Percentiles rank a stretch among this genome's conserved stretches.
Conservation (phyloP, 805 yeast genomes). For the Candida odintsovae region DNA sequence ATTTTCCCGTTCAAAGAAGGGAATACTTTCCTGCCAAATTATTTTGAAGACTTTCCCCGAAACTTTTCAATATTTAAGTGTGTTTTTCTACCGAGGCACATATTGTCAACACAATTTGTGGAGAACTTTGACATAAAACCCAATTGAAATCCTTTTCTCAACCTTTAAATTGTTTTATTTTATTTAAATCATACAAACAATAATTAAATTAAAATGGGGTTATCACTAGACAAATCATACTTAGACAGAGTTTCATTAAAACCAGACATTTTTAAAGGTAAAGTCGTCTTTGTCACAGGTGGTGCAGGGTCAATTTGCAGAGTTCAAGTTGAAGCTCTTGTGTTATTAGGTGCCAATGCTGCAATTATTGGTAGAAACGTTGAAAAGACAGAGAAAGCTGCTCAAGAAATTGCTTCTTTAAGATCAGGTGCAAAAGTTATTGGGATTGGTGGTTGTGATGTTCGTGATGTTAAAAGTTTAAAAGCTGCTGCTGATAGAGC, state of each 20-base stretch:
- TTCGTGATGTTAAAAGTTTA: constrained; percentile 60
- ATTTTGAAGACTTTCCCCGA: no score
- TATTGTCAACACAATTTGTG: background rate
- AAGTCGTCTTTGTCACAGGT: constrained; percentile 89
- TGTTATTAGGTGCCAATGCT: constrained; percentile 80
- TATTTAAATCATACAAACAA: no score
- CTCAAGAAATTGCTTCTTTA: constrained; percentile 53
- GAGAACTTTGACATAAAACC: background rate
- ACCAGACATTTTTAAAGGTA: constrained; percentile 68
- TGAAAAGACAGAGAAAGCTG: constrained; percentile 61
- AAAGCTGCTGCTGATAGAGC: constrained; percentile 59
- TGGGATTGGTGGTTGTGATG: constrained; percentile 72
- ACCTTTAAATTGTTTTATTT: no score
- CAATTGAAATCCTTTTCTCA: no score
- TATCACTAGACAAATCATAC: constrained; percentile 21
- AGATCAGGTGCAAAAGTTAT: constrained; percentile 61
- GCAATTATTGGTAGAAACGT: constrained; percentile 76
- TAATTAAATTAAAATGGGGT: background rate
- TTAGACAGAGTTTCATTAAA: constrained; percentile 34
- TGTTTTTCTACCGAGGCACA: background rate
- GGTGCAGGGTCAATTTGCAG: constrained; percentile 96
- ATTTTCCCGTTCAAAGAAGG: no score
- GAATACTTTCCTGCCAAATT: no score
- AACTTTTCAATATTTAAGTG: no score
- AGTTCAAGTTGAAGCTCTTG: constrained; percentile 82